phyloP scores from a whole-genome alignment of 148 eudicot genomes.

The Agrostemma githago region DNA sequence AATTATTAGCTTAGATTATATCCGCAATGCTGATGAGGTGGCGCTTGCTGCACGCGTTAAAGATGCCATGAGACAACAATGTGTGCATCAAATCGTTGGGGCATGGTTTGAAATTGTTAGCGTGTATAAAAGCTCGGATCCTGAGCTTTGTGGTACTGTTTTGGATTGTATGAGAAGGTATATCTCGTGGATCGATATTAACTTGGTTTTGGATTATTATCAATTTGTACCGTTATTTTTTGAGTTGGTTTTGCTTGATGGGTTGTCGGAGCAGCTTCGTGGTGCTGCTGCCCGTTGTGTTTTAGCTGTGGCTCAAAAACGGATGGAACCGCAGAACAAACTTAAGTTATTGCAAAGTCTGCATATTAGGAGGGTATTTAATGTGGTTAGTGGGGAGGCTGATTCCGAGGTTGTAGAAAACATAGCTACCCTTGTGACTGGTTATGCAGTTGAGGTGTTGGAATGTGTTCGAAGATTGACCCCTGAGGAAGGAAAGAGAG shows the following conservation, averaged over 20 bases:
- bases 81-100: constrained; percentile 70
- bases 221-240: constrained; percentile 60
- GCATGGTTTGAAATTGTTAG: constrained; percentile 71
- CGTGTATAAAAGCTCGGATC: constrained; percentile 64
- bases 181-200: constrained; percentile 91
- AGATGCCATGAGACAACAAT: constrained; percentile 96
- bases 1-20: constrained; percentile 82
- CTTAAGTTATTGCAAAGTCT: constrained; percentile 63
- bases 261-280: constrained; percentile 60
- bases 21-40: constrained; percentile 51
- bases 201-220: constrained; percentile 69
- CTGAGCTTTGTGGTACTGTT: constrained; percentile 66
- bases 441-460: constrained; percentile 77
- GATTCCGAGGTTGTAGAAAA: constrained; percentile 73
- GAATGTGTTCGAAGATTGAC: constrained; percentile 64
- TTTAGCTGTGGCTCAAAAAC: constrained; percentile 73
- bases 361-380: constrained; percentile 70
- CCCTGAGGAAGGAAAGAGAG: constrained; percentile 49
- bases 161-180: constrained; percentile 81
- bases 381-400: constrained; percentile 49
- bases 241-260: constrained; percentile 67
- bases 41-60: constrained; percentile 62
- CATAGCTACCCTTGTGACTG: constrained; percentile 74
- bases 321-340: constrained; percentile 75
- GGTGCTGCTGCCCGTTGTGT: constrained; percentile 71